Evolutionary conservation across 106 monocot species (phyloP).

Genomic region (Dendrobium catenatum): DNA sequence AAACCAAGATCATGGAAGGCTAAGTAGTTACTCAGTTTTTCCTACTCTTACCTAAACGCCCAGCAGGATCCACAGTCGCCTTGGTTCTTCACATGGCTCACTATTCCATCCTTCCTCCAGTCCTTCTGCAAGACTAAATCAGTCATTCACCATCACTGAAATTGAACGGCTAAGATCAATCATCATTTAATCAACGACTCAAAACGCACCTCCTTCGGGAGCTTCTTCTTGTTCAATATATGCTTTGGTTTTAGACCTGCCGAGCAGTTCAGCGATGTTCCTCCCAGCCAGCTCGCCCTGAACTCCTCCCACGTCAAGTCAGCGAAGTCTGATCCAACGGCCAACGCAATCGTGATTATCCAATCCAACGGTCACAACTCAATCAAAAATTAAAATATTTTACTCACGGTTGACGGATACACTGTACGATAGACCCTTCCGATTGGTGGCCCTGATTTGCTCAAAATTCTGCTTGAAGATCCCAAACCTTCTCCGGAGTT

Average conservation of each 20-base stretch:
- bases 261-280: conserved; percentile 90
- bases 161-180: neutral
- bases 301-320: conserved; percentile 98
- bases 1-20: too few relatives aligned
- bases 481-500: conserved; percentile 51
- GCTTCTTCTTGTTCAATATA: conserved; percentile 30
- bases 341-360: neutral
- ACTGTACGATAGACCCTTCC: conserved; percentile 47
- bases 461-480: conserved; percentile 51
- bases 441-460: conserved; percentile 51
- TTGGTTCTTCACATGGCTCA: conserved; percentile 92
- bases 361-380: neutral
- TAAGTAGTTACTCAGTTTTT: too few relatives aligned
- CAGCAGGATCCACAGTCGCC: conserved; percentile 90
- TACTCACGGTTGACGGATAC: conserved; percentile 76
- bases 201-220: conserved; percentile 54
- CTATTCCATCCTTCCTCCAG: conserved; percentile 87
- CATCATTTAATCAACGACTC: neutral
- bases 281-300: conserved; percentile 48
- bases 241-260: conserved; percentile 66
- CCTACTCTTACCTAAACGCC: conserved; percentile 65
- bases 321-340: conserved; percentile 41
- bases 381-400: conserved; percentile 1
- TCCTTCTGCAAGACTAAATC: conserved; percentile 57
- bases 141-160: neutral